Conservation (phyloP, 176 grass and related monocot species). For the Carex pumila region DNA sequence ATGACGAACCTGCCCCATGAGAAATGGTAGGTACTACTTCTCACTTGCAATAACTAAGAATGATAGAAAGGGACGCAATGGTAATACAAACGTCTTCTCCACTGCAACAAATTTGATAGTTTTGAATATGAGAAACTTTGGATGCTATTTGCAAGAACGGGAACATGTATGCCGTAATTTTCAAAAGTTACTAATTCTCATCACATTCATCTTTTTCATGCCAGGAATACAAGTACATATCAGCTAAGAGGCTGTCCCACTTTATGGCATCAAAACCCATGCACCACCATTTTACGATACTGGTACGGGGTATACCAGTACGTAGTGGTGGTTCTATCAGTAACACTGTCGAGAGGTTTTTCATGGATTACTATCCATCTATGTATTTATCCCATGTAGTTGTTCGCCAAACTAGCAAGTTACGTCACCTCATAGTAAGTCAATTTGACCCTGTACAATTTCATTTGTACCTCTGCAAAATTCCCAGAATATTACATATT, state of each 20-base stretch:
- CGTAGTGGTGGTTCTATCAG: conserved; percentile 45
- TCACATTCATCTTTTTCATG: conserved; percentile 1
- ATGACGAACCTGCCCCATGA: neutral
- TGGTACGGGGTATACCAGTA: conserved; percentile 83
- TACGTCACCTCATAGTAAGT: conserved; percentile 72
- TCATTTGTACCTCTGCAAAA: neutral
- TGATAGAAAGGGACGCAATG: no score
- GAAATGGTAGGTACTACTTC: no score
- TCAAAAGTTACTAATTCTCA: conserved; percentile 1
- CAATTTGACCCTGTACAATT: neutral
- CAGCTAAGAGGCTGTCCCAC: conserved; percentile 67
- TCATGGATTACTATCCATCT: conserved; percentile 75
- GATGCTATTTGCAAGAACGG: conserved; percentile 11
- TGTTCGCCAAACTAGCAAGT: conserved; percentile 79
- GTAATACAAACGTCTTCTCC: no score
- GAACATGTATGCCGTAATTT: neutral
- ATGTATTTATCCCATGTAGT: conserved; percentile 56
- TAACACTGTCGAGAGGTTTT: conserved; percentile 71
- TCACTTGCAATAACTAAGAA: no score
- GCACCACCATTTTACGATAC: conserved; percentile 72
- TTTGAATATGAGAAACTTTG: neutral
- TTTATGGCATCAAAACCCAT: conserved; percentile 69
- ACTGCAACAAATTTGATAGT: neutral
- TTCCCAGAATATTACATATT: neutral
- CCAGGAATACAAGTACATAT: conserved; percentile 87